Percentiles rank a stretch among this genome's conserved stretches.
phyloP scores from a whole-genome alignment of 345 rosid genomes.

The Orychophragmus violaceus region DNA sequence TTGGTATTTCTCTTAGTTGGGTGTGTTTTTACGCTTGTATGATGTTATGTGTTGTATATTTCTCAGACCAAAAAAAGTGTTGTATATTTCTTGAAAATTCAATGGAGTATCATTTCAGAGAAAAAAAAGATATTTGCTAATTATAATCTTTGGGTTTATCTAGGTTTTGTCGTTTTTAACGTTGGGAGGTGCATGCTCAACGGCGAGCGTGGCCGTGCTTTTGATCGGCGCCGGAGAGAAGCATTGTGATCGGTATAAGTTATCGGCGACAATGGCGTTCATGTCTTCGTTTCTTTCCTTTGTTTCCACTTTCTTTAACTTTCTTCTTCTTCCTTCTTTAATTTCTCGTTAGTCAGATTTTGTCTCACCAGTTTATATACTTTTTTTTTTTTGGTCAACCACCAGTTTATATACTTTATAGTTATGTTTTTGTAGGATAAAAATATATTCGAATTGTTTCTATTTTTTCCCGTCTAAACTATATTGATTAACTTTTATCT shows the following conservation, averaged over 20 bases:
- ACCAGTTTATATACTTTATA: background rate
- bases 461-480: too few species aligned
- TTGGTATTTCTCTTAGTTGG: too few species aligned
- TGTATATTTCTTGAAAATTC: too few species aligned
- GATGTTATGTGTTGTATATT: too few species aligned
- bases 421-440: background rate
- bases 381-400: too few species aligned
- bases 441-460: background rate
- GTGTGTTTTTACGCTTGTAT: too few species aligned
- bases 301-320: constrained; percentile 54
- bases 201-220: constrained; percentile 44
- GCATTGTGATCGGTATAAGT: constrained; percentile 45
- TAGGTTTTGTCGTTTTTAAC: constrained; percentile 55
- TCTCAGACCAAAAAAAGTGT: too few species aligned
- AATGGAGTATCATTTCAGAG: too few species aligned
- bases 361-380: background rate
- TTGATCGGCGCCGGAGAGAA: constrained; percentile 29
- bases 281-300: constrained; percentile 54
- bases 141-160: background rate
- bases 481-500: too few species aligned
- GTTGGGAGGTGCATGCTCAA: constrained; percentile 53
- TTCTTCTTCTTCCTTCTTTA: constrained; percentile 50
- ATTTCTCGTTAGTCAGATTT: background rate
- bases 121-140: background rate
- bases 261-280: constrained; percentile 65